Evolutionary conservation across 352 stramenopile genomes (phyloP), one percentile per base, ranked within the genome.

Genomic region (Phytophthora parvispora): DNA sequence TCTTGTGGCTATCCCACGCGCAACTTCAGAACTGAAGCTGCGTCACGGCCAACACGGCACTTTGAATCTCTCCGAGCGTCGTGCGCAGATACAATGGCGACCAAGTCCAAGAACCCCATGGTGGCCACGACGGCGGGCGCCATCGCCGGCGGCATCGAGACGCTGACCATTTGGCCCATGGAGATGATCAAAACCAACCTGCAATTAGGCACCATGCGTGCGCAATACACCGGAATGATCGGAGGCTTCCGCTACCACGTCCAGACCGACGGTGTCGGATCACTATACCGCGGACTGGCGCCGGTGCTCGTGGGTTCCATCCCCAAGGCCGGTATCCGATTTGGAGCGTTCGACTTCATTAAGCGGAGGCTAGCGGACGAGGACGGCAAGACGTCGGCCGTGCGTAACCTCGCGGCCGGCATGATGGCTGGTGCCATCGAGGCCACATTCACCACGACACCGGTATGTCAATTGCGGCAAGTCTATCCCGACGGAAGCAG

Each of bases 251-350:
- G 72, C 48, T 93, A 93, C 65, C 87, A 95, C 58, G 58, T 93
- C 27, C 81, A 79, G 59, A 87, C 75, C 13, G 85, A 91, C 55
- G 87, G 87, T 20, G 67, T 87, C 6, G 52, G 84, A 9, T 91
- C 91, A 60, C 90, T 99, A 5, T 99, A 99, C 68, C 89, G 97
- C 60, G 97, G 97, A 22, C 83, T 99, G 32, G 85, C 94, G 9
- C 97, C 97, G 4, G 98, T 98, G 54, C 82, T 99, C 25, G 82
- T 99, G 31, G 96, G 96, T 24, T 98, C 90, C 51, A 95, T 99
- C 43, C 97, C 97, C 9, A 99, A 99, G 71, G 96, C 97, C 7
- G 97, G 97, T 12, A 99, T 99, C 55, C 96, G 97, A 16, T 99
- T 99, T 68, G 97, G 97, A 59, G 89, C 94, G 5, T 99, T 99